A percentile compares a stretch with the other conserved stretches of the same genome.
Conservation (phyloP, 495 filamentous ascomycete species). For the Letharia lupina region DNA sequence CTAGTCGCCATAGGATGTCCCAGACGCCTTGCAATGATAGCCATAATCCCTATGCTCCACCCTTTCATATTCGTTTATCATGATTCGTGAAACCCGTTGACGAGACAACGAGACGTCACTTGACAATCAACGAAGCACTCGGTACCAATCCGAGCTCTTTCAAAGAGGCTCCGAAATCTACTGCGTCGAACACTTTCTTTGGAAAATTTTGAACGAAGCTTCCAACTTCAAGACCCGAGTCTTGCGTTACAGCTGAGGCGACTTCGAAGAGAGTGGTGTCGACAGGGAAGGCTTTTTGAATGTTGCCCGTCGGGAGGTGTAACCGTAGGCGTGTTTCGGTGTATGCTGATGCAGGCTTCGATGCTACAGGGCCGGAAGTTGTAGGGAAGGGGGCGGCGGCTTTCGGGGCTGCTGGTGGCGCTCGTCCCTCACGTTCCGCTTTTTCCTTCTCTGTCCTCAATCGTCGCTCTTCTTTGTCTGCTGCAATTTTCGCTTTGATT, state of each 20-base stretch:
- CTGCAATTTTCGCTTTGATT: constrained; percentile 85
- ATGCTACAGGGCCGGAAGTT: constrained; percentile 37
- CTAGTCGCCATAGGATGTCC: neutral
- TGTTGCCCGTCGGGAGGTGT: constrained; percentile 61
- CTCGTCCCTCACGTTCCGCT: constrained; percentile 68
- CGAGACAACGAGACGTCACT: constrained; percentile 5
- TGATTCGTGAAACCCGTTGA: neutral
- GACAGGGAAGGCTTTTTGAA: constrained; percentile 75
- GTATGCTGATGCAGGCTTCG: constrained; percentile 55
- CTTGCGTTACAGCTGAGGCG: constrained; percentile 57
- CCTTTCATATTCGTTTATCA: neutral
- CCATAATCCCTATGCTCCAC: neutral
- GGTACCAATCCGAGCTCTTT: constrained; percentile 88
- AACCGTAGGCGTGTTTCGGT: constrained; percentile 76
- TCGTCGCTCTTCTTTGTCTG: constrained; percentile 77
- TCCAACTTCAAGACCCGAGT: constrained; percentile 54
- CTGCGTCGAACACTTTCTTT: constrained; percentile 64
- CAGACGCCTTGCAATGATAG: constrained; percentile 11
- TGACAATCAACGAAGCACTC: constrained; percentile 69
- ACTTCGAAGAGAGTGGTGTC: constrained; percentile 94
- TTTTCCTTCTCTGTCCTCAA: constrained; percentile 76
- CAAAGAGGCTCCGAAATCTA: constrained; percentile 83
- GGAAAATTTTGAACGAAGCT: constrained; percentile 84
- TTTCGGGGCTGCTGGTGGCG: constrained; percentile 40
- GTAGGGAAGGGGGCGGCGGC: constrained; percentile 35